A percentile compares a stretch with the other conserved stretches of the same genome.
These are phyloP conservation scores for Aspergillus conjunctus DNA, from an alignment of 495 filamentous ascomycete genomes.

Conservation along the genomic window DNA sequence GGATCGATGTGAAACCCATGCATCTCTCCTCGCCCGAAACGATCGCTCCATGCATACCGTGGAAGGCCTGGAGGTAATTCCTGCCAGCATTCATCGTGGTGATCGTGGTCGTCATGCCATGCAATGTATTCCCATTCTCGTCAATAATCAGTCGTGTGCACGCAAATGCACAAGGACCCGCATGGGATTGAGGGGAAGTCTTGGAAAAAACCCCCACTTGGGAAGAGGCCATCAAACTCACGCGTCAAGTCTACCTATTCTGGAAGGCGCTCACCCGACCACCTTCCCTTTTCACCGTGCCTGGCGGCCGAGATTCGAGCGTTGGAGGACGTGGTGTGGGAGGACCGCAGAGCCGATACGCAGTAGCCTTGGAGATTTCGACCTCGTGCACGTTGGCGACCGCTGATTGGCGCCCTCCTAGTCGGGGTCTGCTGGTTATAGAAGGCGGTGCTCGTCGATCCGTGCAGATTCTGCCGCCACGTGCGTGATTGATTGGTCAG, in stretches of 20 bases:
- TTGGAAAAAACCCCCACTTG: neutral
- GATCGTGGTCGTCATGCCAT: neutral
- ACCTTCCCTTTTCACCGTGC: conserved; percentile 5
- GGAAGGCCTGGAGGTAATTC: neutral
- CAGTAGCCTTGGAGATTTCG: conserved; percentile 8
- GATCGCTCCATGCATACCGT: neutral
- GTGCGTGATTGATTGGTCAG: conserved; percentile 28
- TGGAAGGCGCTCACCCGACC: conserved; percentile 1
- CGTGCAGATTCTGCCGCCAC: conserved; percentile 28
- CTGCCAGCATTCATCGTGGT: neutral
- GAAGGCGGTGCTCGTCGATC: conserved; percentile 26
- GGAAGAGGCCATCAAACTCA: neutral
- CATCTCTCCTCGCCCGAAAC: neutral
- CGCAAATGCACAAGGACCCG: neutral
- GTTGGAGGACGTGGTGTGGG: neutral
- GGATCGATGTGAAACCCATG: conserved; percentile 3
- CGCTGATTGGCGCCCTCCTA: conserved; percentile 11
- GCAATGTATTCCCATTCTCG: neutral
- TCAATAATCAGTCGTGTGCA: neutral
- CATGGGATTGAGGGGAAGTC: neutral
- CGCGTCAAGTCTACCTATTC: neutral
- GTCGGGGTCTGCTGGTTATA: neutral
- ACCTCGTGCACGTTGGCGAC: neutral
- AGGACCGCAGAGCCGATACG: neutral
- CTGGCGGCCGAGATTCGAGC: neutral